A percentile compares a stretch with the other conserved stretches of the same genome.
Conservation (phyloP, 768 basidiomycete genomes). For the Mycena belliarum region DNA sequence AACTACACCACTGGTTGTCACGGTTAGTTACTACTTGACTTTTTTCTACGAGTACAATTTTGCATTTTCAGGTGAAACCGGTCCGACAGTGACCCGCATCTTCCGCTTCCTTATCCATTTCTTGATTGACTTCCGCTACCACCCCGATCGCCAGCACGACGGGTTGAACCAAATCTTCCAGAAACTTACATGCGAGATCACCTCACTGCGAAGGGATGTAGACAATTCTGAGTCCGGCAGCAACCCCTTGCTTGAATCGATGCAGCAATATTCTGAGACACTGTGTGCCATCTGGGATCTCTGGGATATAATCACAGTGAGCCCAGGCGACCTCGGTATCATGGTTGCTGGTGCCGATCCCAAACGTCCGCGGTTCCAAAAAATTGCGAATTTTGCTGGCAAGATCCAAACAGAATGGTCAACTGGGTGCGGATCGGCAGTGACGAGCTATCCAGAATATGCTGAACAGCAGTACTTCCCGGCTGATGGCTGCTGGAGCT, state of each 20-base stretch:
- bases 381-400: neutral
- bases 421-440: neutral
- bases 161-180: neutral
- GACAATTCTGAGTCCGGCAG: neutral
- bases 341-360: neutral
- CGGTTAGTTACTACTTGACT: neutral
- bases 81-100: neutral
- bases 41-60: neutral
- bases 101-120: constrained; percentile 10
- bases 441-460: neutral
- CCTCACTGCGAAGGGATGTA: neutral
- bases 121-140: constrained; percentile 5
- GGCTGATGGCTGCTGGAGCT: neutral
- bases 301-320: neutral
- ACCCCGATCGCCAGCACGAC: neutral
- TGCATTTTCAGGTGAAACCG: neutral
- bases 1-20: neutral
- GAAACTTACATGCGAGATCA: neutral
- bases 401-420: neutral
- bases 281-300: constrained; percentile 6
- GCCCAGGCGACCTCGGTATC: constrained; percentile 1
- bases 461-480: constrained; percentile 1
- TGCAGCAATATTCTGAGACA: neutral
- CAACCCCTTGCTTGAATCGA: constrained; percentile 1
- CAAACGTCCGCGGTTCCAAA: neutral